Evolutionary conservation across 106 monocot genomes (phyloP).

Genomic region (Dioscorea alata): DNA sequence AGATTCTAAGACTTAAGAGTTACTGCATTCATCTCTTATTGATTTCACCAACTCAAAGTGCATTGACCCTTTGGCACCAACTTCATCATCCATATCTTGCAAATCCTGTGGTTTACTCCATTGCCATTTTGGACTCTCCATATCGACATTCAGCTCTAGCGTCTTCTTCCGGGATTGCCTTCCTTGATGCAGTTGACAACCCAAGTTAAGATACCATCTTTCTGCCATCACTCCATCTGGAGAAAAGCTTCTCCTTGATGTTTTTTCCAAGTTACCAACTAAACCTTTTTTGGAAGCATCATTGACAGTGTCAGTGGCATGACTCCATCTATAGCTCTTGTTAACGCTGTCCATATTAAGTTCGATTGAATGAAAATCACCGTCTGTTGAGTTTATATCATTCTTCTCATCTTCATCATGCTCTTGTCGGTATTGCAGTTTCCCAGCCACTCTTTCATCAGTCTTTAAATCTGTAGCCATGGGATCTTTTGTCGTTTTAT

Average conservation of each 20-base stretch:
- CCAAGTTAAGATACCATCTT: background rate
- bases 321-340: constrained; percentile 45
- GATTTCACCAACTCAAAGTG: background rate
- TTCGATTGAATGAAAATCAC: constrained; percentile 76
- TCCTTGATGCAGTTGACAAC: constrained; percentile 10
- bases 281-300: background rate
- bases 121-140: constrained; percentile 28
- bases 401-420: constrained; percentile 17
- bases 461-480: background rate
- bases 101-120: constrained; percentile 8
- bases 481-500: constrained; percentile 13
- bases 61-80: constrained; percentile 15
- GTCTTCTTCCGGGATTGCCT: constrained; percentile 5
- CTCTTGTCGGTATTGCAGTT: constrained; percentile 10
- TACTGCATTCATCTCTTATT: constrained; percentile 4
- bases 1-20: background rate
- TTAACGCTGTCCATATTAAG: constrained; percentile 50
- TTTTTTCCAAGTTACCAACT: background rate
- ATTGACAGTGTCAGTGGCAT: constrained; percentile 9
- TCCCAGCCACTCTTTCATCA: background rate
- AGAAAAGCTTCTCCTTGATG: background rate
- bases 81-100: constrained; percentile 10
- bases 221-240: background rate
- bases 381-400: constrained; percentile 30
- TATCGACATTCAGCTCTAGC: constrained; percentile 27